A percentile compares a stretch with the other conserved stretches of the same genome.
Conservation (phyloP, 2,329 filamentous ascomycete species). For the Botrytis porri region DNA sequence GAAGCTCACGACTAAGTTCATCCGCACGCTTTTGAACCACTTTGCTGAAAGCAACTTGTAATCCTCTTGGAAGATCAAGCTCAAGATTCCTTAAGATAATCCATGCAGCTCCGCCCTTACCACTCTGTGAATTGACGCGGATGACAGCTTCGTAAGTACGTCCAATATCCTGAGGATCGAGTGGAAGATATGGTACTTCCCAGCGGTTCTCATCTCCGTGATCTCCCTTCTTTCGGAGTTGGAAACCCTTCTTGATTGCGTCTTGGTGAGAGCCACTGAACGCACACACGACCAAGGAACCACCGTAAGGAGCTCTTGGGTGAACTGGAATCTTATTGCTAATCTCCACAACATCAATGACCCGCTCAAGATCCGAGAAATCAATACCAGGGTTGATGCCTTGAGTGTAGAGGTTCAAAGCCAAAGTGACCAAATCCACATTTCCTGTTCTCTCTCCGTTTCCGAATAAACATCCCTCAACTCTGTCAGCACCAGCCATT, state of each 20-base stretch:
- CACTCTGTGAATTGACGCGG: slow-evolving; percentile 93
- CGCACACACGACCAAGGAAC: slow-evolving; percentile 85
- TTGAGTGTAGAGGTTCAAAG: slow-evolving; percentile 91
- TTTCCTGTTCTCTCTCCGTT: slow-evolving; percentile 97
- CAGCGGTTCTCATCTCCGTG: slow-evolving; percentile 49
- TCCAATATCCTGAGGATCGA: slow-evolving; percentile 91
- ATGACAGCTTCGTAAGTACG: slow-evolving; percentile 98
- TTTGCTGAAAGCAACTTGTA: slow-evolving; percentile 87
- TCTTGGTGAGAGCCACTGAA: slow-evolving; percentile 94
- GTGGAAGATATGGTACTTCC: slow-evolving; percentile 86
- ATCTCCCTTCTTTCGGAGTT: slow-evolving; percentile 60
- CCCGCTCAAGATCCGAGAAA: slow-evolving; percentile 80
- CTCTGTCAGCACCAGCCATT: slow-evolving; percentile 93
- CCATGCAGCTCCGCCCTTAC: slow-evolving; percentile 93
- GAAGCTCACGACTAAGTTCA: slow-evolving; percentile 75
- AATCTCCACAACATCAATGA: slow-evolving; percentile 87
- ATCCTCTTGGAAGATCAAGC: slow-evolving; percentile 86
- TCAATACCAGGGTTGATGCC: slow-evolving; percentile 82
- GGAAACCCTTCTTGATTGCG: slow-evolving; percentile 91
- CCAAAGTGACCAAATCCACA: slow-evolving; percentile 89
- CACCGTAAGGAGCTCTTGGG: slow-evolving; percentile 84
- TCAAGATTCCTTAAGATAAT: slow-evolving; percentile 86
- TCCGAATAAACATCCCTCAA: slow-evolving; percentile 90
- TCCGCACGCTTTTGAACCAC: slow-evolving; percentile 78
- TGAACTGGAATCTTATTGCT: slow-evolving; percentile 96